phyloP scores from a whole-genome alignment of 73 alveolate genomes.

The Tetrahymena borealis region DNA sequence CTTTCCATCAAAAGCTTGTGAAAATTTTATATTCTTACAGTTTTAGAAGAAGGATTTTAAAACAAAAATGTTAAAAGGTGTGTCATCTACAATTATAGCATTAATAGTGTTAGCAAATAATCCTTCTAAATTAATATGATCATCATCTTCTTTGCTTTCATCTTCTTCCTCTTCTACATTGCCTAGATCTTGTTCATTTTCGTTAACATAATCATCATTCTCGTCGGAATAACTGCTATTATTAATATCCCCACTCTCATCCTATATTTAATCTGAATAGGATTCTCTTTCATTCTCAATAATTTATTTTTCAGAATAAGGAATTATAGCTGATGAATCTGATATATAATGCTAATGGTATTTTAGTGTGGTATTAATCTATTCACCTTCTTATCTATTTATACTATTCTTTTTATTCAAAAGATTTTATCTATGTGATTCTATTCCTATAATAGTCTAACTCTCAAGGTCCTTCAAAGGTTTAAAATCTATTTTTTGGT shows the following conservation, averaged over 20 bases:
- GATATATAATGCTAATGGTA: neutral
- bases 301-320: neutral
- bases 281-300: neutral
- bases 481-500: neutral
- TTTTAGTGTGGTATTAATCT: neutral
- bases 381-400: neutral
- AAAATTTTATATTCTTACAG: neutral
- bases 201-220: neutral
- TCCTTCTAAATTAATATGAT: neutral
- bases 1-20: neutral
- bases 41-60: neutral
- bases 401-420: neutral
- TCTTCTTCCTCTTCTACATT: neutral
- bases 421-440: neutral
- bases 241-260: neutral
- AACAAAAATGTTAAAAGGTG: conserved; percentile 2
- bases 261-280: neutral
- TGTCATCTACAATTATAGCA: conserved; percentile 1
- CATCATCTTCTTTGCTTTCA: neutral
- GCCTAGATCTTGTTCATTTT: neutral
- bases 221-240: neutral
- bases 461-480: neutral
- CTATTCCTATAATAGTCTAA: neutral
- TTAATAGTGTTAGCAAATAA: neutral
- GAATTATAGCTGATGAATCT: neutral